phyloP scores from a whole-genome alignment of 148 eudicot genomes.

The Chenopodium suecicum region DNA sequence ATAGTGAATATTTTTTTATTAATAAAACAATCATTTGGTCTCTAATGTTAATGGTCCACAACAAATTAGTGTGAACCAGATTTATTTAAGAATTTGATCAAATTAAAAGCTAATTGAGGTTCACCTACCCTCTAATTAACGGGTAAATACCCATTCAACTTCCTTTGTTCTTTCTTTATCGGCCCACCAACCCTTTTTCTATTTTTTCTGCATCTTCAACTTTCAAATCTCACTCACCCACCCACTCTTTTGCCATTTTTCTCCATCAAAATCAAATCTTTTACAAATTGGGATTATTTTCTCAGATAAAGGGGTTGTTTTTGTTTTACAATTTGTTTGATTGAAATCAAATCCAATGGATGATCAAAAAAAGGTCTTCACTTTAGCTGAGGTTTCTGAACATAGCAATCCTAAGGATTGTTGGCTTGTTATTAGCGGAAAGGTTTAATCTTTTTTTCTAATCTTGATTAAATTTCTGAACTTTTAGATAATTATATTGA shows the following conservation, averaged over 20 bases:
- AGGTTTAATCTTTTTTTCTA: slow-evolving; percentile 41
- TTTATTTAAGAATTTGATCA: too few species aligned
- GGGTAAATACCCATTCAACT: neutral
- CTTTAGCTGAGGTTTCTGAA: slow-evolving; percentile 68
- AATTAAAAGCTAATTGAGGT: neutral
- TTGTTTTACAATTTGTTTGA: too few species aligned
- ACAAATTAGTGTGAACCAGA: too few species aligned
- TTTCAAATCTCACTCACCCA: slow-evolving; percentile 17
- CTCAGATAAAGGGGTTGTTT: neutral
- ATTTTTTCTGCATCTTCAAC: neutral
- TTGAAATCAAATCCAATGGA: slow-evolving; percentile 33
- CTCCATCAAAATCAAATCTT: neutral
- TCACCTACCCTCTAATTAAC: slow-evolving; percentile 14
- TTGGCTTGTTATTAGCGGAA: slow-evolving; percentile 81
- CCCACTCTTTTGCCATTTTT: neutral
- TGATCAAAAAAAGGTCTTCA: slow-evolving; percentile 49
- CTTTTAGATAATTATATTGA: neutral
- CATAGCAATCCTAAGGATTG: slow-evolving; percentile 75
- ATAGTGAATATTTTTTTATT: too few species aligned
- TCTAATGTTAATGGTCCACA: too few species aligned
- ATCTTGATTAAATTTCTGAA: neutral
- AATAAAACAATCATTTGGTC: too few species aligned
- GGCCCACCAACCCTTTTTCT: slow-evolving; percentile 15
- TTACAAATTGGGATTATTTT: neutral
- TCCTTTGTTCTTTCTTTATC: neutral